These are phyloP conservation scores for Penicillium coprophilum DNA, from an alignment of 495 filamentous ascomycete species.

Conservation along the genomic window DNA sequence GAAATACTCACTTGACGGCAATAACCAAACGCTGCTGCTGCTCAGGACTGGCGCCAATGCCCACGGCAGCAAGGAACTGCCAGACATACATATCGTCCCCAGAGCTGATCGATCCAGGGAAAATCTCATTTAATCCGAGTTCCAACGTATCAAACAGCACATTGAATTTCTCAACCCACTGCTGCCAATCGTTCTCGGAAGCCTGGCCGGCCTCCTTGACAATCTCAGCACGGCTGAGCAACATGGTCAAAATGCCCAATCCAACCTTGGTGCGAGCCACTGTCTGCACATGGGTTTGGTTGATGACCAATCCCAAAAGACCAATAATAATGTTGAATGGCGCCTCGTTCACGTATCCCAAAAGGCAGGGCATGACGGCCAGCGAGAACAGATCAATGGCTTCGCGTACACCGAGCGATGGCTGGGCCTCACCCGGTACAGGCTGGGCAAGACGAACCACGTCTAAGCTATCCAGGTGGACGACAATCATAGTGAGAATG, in stretches of 20 bases:
- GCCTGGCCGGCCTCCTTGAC: conserved; percentile 74
- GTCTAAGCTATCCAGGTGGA: conserved; percentile 89
- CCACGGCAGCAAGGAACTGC: conserved; percentile 94
- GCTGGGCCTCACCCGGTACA: conserved; percentile 63
- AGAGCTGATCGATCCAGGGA: conserved; percentile 78
- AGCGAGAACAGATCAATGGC: conserved; percentile 87
- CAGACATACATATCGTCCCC: conserved; percentile 93
- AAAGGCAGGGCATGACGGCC: conserved; percentile 83
- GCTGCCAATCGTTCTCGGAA: conserved; percentile 70
- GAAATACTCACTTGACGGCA: conserved; percentile 76
- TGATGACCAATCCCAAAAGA: conserved; percentile 78
- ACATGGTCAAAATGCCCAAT: conserved; percentile 87
- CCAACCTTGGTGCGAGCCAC: conserved; percentile 84
- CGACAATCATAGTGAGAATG: conserved; percentile 89
- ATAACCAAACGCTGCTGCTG: conserved; percentile 93
- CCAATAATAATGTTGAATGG: conserved; percentile 87
- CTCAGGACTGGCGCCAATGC: conserved; percentile 85
- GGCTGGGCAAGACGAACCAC: conserved; percentile 79
- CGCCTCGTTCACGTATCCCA: conserved; percentile 86
- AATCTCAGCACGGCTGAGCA: conserved; percentile 89
- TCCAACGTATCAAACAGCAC: conserved; percentile 84
- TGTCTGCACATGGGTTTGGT: conserved; percentile 72
- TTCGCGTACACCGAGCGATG: conserved; percentile 73
- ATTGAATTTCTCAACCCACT: conserved; percentile 83
- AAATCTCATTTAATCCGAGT: conserved; percentile 75